phyloP scores from a whole-genome alignment of 805 yeast species.

The Candida berthetii region DNA sequence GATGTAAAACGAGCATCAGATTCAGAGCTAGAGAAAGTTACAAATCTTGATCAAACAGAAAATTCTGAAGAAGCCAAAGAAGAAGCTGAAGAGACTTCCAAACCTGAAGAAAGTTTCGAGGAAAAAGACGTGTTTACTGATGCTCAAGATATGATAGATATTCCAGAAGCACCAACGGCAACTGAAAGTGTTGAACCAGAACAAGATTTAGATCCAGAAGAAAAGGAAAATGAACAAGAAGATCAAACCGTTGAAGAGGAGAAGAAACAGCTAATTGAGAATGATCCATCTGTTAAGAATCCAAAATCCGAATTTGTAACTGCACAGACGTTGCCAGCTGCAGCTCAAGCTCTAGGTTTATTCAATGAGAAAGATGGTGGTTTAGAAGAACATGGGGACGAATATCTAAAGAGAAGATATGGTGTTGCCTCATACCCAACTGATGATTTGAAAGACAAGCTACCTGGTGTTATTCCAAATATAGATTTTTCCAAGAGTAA shows the following conservation, averaged over 20 bases:
- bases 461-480: constrained; percentile 89
- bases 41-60: not conserved
- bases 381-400: constrained; percentile 62
- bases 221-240: not conserved
- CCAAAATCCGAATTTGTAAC: constrained; percentile 74
- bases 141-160: constrained; percentile 6
- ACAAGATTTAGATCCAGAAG: not conserved
- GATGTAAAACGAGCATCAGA: no score
- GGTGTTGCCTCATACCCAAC: constrained; percentile 92
- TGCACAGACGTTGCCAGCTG: constrained; percentile 60
- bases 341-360: constrained; percentile 59
- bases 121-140: constrained; percentile 12
- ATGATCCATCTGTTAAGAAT: constrained; percentile 56
- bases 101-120: constrained; percentile 11
- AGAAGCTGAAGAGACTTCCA: constrained; percentile 1
- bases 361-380: constrained; percentile 55
- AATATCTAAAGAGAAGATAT: constrained; percentile 65
- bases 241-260: not conserved
- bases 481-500: constrained; percentile 79
- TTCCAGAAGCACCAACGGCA: not conserved
- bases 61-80: constrained; percentile 12
- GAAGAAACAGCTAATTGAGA: constrained; percentile 28
- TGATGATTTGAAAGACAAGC: constrained; percentile 59
- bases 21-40: no score
- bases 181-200: not conserved